Evolutionary conservation across 192 early-diverging fungal genomes (phyloP), one percentile per base, ranked within the genome.

Genomic region (Cetraspora pellucida): DNA sequence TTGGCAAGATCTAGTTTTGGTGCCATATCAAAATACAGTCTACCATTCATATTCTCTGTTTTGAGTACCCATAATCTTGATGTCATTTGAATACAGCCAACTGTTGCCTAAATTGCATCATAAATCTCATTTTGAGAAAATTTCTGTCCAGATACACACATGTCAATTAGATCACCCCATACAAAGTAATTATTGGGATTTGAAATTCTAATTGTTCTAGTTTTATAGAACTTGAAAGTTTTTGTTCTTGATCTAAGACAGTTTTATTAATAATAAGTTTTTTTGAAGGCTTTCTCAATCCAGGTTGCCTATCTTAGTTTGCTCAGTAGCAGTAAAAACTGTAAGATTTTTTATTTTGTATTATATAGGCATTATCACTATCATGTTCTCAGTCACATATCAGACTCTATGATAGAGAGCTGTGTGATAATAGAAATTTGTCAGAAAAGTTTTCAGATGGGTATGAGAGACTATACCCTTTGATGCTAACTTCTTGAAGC

Each of bases 381-480:
- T 37, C 37, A 37, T 37, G 37, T 37, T 54, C 52, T n/a, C 52
- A 10, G 1, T 54, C 52, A 54, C 52, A 54, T 54, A 54, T 19
- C 13, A 10, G 52, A n/a, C 52, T 11, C 3, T 54, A 11, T 4
- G 52, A 54, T 54, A 11, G 52, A 54, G 3, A 54, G 3, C 2
- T 4, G 52, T 2, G 52, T 54, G 1, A 19, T 37, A 37, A 7
- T 37, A 7, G 37, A 37, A 37, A 37, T 37, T 37, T 37, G 37
- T 37, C 37, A 37, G 45, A 19, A 46, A 30, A 69, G n/a, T 11
- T 14, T 28, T 2, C 21, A 30, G 59, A 61, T 61, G 66, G 66
- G 16, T 68, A 68, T 68, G 27, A 68, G 45, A 68, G n/a, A 68
- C 27, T 28, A 68, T 25, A 68, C 14, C 66, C 66, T 68, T 68